A percentile compares a stretch with the other conserved stretches of the same genome.
phyloP scores from a whole-genome alignment of 331 rosid genomes.

The Pyrus hybrid region DNA sequence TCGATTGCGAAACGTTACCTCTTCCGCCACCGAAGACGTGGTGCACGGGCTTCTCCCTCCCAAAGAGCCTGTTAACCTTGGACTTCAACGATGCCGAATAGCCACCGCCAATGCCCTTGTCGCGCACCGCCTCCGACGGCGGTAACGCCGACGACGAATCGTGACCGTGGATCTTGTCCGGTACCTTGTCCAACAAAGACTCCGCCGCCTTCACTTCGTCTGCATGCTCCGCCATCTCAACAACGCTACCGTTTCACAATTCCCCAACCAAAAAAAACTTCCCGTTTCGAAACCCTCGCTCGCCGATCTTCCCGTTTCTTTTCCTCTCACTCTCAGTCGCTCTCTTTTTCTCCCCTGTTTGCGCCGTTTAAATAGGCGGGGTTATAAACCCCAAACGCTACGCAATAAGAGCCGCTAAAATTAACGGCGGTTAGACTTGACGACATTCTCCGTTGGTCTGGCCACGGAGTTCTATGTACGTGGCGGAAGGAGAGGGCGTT shows the following conservation, averaged over 20 bases:
- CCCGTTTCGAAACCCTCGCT: neutral
- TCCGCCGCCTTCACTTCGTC: constrained; percentile 22
- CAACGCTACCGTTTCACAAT: neutral
- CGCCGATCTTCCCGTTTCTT: neutral
- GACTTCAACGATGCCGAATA: constrained; percentile 32
- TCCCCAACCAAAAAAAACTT: neutral
- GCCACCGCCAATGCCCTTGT: neutral
- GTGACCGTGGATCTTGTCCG: constrained; percentile 54
- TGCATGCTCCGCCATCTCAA: constrained; percentile 21
- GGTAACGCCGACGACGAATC: constrained; percentile 48
- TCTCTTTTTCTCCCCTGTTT: neutral
- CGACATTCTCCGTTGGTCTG: neutral
- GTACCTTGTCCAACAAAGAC: constrained; percentile 34
- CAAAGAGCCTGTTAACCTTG: constrained; percentile 65
- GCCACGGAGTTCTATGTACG: neutral
- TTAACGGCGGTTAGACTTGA: neutral
- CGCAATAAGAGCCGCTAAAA: neutral
- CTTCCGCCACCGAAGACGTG: constrained; percentile 83
- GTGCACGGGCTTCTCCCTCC: constrained; percentile 79
- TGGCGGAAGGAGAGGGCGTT: neutral
- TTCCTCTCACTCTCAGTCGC: neutral
- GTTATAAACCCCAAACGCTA: neutral
- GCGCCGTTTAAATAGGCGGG: neutral
- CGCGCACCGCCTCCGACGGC: constrained; percentile 38
- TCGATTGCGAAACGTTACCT: constrained; percentile 32